phyloP scores from a whole-genome alignment of 768 basidiomycete species.

The Auricularia auricula-judae region DNA sequence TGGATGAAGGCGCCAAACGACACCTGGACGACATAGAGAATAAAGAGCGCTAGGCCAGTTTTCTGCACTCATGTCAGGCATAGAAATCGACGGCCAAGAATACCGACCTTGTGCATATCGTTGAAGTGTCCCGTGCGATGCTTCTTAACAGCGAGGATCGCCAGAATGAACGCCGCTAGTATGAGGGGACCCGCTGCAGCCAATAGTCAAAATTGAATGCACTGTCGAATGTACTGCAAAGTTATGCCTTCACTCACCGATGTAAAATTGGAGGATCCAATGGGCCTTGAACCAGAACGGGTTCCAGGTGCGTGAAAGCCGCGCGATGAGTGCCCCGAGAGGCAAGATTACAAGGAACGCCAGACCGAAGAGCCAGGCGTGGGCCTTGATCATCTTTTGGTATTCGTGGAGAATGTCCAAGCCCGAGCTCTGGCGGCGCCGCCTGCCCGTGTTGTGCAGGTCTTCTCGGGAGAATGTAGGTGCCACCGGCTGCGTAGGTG shows the following conservation, averaged over 20 bases:
- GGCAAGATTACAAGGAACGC: conserved; percentile 52
- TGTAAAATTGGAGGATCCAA: conserved; percentile 35
- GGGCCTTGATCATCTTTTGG: conserved; percentile 30
- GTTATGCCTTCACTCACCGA: conserved; percentile 13
- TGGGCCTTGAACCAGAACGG: conserved; percentile 37
- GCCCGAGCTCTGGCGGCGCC: no score
- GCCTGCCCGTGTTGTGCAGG: no score
- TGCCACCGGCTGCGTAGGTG: no score
- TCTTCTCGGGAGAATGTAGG: no score
- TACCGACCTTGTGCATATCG: conserved; percentile 31
- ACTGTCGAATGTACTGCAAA: no score
- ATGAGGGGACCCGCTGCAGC: conserved; percentile 37
- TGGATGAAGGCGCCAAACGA: conserved; percentile 41
- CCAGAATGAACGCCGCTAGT: conserved; percentile 36
- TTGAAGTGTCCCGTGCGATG: conserved; percentile 8
- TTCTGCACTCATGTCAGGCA: conserved; percentile 26
- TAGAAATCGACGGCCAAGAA: neutral
- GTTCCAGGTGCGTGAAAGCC: conserved; percentile 38
- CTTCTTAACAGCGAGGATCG: conserved; percentile 18
- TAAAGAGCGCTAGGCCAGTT: conserved; percentile 40
- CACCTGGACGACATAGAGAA: conserved; percentile 43
- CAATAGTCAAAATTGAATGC: no score
- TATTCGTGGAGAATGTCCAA: conserved; percentile 2
- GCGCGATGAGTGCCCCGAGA: conserved; percentile 42
- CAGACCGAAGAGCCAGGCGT: conserved; percentile 39